Evolutionary conservation across 2,329 filamentous ascomycete species (phyloP), one percentile per base, ranked within the genome.

Genomic region (Pyricularia pennisetigena): DNA sequence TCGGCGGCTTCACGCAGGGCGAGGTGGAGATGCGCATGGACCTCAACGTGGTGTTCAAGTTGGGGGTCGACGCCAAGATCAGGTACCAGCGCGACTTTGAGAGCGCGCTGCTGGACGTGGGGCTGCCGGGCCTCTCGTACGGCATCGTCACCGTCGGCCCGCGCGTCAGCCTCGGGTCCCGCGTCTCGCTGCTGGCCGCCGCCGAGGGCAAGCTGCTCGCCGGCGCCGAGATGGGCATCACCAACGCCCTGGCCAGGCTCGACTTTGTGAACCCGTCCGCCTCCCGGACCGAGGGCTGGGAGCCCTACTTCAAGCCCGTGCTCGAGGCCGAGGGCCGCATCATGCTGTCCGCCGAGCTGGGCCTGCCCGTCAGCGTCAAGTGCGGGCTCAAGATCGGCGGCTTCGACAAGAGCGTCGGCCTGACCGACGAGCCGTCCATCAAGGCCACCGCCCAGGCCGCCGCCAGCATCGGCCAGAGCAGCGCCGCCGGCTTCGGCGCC

Each of bases 41-140:
- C 65, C 68, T 75, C 35, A 67, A 70, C 28, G 69, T 77, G 20
- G 70, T 68, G 4, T 69, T 77, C 62, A 74, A 76, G 65, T 66
- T 77, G 2, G 77, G 77, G 24, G 69, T 79, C 41, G 73, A 76
- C 30, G 76, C 76, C 6, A 65, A 72, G 61, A 67, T 74, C 14
- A 69, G 26, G 14, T 71, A 72, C 54, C 71, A 69, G 16, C 57
- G 75, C 10, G 68, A 70, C 9, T 71, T 75, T 57, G 62, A 68
- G 9, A 67, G 65, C 4, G 67, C 74, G 0, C 72, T 77, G 0
- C 71, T 74, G 61, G 69, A 68, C 30, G 69, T 73, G 41, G 72
- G 71, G 28, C 70, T 76, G 3, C 74, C 74, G 2, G 72, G 70
- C 1, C 67, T 77, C 8, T 69, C 68, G 14, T 76, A 70, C 65